Evolutionary conservation across 1,284 basidiomycete species (phyloP), one percentile per base, ranked within the genome.

Genomic region (Ceratorhiza oryzae-sativae): DNA sequence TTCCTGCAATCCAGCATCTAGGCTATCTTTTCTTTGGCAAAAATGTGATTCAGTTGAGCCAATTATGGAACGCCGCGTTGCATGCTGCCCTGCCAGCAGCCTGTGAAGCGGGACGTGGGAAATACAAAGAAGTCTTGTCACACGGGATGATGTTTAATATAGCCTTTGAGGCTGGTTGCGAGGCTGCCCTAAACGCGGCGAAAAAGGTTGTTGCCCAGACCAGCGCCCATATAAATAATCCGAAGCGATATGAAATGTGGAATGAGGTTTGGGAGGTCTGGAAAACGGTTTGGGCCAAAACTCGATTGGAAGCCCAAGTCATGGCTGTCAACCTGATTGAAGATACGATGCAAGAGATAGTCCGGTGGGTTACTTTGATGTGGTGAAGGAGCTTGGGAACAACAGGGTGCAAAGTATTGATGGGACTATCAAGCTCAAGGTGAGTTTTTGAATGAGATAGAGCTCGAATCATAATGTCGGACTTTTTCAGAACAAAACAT

Each of bases 221-320:
- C 5, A 20, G 13, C 15, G 15, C 13, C 2, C 3, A 20, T 4
- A 20, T 65, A 13, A 65, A 65, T 13, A 51, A 51, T 12, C 27
- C 20, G 12, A 51, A 49, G 32, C 25, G 61, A 51, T 45, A 51
- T 34, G 32, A 25, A 0, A 51, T 65, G 45, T 65, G 61, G 61
- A 49, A 51, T 3, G 20, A 36, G 20, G 42, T 51, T 51, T 65
- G 45, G 46, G 46, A 39, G 12, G 61, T 65, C 3, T 65, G 61
- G 61, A 23, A 65, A 8, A 6, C 20, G 12, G 45, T 34, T 0
- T 65, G 61, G 61, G 46, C 30, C 1, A 30, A 13, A 10, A 34
- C 61, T 8, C 27, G 36, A 39, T 8, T 2, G 1, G 12, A 46
- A n/a, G 61, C 45, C 9, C 45, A 36, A n/a, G 23, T n/a, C 2